Evolutionary conservation across 108 stramenopile genomes (phyloP).

Genomic region (Cyclotella kingstonii): DNA sequence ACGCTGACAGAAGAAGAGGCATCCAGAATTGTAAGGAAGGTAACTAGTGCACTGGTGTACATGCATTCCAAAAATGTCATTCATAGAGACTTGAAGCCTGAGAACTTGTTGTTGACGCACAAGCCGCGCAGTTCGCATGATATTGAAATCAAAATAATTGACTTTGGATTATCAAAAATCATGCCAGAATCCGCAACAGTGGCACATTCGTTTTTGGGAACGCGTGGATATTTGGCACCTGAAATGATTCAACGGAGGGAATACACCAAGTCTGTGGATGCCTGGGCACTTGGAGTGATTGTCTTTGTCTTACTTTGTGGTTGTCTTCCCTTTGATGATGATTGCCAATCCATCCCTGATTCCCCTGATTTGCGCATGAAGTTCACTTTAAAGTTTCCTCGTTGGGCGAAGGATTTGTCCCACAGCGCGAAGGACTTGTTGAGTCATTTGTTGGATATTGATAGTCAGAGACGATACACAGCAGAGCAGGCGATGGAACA

Average conservation of each 20-base stretch:
- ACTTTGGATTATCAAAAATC: slow-evolving; percentile 93
- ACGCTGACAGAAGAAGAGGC: slow-evolving; percentile 85
- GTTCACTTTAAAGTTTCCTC: slow-evolving; percentile 91
- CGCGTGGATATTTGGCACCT: slow-evolving; percentile 94
- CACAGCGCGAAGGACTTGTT: slow-evolving; percentile 91
- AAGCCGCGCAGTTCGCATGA: slow-evolving; percentile 46
- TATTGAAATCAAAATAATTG: slow-evolving; percentile 95
- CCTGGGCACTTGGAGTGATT: slow-evolving; percentile 92
- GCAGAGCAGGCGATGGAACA: slow-evolving; percentile 93
- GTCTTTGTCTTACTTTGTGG: slow-evolving; percentile 93
- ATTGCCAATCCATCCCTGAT: slow-evolving; percentile 75
- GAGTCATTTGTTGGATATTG: slow-evolving; percentile 83
- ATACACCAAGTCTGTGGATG: slow-evolving; percentile 79
- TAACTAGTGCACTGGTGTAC: slow-evolving; percentile 92
- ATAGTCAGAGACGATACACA: slow-evolving; percentile 83
- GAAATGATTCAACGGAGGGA: slow-evolving; percentile 96
- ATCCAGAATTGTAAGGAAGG: slow-evolving; percentile 82
- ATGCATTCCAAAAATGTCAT: slow-evolving; percentile 96
- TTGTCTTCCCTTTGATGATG: slow-evolving; percentile 98
- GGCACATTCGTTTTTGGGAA: slow-evolving; percentile 89
- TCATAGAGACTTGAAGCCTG: slow-evolving; percentile 97
- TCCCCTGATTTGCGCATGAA: slow-evolving; percentile 72
- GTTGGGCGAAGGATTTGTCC: slow-evolving; percentile 92
- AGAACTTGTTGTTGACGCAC: slow-evolving; percentile 81
- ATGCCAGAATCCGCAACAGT: slow-evolving; percentile 68